Conservation (phyloP, 768 basidiomycete species). For the Agaricus subrufescens region DNA sequence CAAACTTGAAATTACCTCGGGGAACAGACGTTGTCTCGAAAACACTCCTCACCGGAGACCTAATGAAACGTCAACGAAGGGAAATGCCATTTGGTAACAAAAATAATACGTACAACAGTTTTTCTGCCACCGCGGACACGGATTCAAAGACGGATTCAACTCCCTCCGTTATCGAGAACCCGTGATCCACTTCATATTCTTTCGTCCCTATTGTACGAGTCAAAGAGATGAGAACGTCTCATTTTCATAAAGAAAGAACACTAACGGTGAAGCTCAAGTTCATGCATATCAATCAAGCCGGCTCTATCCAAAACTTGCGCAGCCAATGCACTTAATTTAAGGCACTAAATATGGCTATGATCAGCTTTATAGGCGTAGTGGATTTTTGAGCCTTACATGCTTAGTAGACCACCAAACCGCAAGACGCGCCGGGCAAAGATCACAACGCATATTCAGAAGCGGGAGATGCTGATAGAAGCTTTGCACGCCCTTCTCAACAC, state of each 20-base stretch:
- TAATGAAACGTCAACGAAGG: not conserved
- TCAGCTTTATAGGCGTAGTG: not conserved
- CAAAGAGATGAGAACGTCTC: not conserved
- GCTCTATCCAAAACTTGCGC: conserved; percentile 46
- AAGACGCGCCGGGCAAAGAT: conserved; percentile 43
- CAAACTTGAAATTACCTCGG: not conserved
- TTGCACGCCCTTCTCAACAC: conserved; percentile 41
- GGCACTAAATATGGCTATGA: conserved; percentile 24
- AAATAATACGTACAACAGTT: conserved; percentile 35
- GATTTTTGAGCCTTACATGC: conserved; percentile 26
- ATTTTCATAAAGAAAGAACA: not conserved
- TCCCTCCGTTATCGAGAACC: conserved; percentile 35
- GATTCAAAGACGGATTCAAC: conserved; percentile 46
- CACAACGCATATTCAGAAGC: conserved; percentile 59
- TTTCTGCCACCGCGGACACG: conserved; percentile 40
- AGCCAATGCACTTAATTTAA: conserved; percentile 50
- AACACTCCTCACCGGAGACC: conserved; percentile 1
- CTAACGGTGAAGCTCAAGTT: conserved; percentile 47
- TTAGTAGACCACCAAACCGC: conserved; percentile 59
- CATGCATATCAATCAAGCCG: conserved; percentile 34
- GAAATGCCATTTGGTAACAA: not conserved
- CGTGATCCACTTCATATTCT: conserved; percentile 21
- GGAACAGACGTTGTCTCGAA: not conserved
- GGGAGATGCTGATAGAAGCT: conserved; percentile 59
- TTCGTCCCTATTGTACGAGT: conserved; percentile 18